Percentiles rank a stretch among this genome's conserved stretches.
Conservation (phyloP, 176 grass and related monocot genomes). For the Typha latifolia region DNA sequence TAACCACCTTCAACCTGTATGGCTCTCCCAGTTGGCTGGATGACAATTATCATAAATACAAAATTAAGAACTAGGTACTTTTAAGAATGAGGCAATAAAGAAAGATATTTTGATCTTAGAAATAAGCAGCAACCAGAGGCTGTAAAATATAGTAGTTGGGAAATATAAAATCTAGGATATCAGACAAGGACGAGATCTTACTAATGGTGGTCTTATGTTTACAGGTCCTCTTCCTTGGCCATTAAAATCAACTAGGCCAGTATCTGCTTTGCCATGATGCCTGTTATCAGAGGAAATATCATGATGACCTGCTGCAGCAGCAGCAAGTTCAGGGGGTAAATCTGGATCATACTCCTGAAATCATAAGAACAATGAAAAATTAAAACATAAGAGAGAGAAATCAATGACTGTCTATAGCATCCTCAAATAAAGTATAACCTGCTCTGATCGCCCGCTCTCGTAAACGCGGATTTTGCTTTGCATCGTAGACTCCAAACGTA, state of each 20-base stretch:
- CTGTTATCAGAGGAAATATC: constrained; percentile 42
- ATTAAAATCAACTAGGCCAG: constrained; percentile 41
- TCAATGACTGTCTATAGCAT: neutral
- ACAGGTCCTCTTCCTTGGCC: constrained; percentile 51
- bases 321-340: constrained; percentile 95
- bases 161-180: neutral
- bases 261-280: constrained; percentile 40
- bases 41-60: constrained; percentile 19
- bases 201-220: constrained; percentile 38
- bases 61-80: constrained; percentile 5
- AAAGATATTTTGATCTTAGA: neutral
- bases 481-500: constrained; percentile 90
- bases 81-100: neutral
- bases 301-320: constrained; percentile 57
- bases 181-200: constrained; percentile 19
- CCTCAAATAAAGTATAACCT: constrained; percentile 20
- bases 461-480: constrained; percentile 99
- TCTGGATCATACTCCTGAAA: constrained; percentile 91
- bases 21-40: constrained; percentile 85
- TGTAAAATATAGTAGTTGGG: too few species aligned
- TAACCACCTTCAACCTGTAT: constrained; percentile 88
- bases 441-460: constrained; percentile 92
- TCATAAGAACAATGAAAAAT: constrained; percentile 11
- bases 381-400: neutral
- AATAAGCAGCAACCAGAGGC: too few species aligned